Base-by-base conservation (phyloP, 163 green algal genomes). In the Chloromonas sp. region DNA sequence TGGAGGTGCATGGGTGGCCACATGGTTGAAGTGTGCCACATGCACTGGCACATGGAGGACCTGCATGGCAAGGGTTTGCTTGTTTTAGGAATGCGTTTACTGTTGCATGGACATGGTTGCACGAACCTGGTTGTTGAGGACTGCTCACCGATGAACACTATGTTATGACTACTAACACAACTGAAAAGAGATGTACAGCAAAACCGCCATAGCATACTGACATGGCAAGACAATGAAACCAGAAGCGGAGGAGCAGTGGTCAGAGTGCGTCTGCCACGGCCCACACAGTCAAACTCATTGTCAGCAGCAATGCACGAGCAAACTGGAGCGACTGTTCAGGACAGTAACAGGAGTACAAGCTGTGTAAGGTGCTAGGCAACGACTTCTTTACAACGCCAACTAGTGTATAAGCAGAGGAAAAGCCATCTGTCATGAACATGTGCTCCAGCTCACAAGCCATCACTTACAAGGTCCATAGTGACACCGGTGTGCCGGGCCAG, bases 381-480 rank as follows among this genome's bases (percentile, higher is more conserved):
- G 11, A 74, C 66, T 74, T 5, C 66, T 74, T 5, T 11, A 74
- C 66, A 74, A 74, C 66, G 5, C 5, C 66, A 74, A 5, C 66
- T 74, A 5, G 5, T 74, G 66, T 36, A 36, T 74, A 5, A 74
- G 5, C 66, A 74, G 5, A 74, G 66, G 5, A 74, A 74, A 74
- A 15, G 5, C 66, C 66, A 11, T 74, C 66, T 74, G 66, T 74
- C 5, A 11, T 11, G 11, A 74, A 74, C 66, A 74, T 74, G 11
- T 11, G 66, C 11, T 74, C 66, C 66, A 11, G 5, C 66, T 74
- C 11, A 11, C 66, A 74, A 74, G 66, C 66, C 66, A 74, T 11
- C 11, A 79, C 71, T 58, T 79, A 87, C 95, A 98, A 0, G 92
- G 84, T 2, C 95, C 95, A 87, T 92, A 98, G 86, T 98, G 95